Evolutionary conservation across 345 rosid species (phyloP), one percentile per base, ranked within the genome.

Genomic region (Physaria fendleri): DNA sequence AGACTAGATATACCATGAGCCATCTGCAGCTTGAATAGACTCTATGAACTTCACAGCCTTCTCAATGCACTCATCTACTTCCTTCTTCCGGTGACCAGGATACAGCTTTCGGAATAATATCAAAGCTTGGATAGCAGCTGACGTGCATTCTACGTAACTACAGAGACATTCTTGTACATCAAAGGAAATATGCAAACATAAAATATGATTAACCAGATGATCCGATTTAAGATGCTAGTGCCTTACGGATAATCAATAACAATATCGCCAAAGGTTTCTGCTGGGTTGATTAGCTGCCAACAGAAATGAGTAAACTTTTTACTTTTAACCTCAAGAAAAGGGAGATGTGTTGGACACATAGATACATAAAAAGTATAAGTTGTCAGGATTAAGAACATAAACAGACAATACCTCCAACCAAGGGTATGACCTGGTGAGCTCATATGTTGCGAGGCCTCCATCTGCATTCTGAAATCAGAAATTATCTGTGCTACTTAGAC

Each of bases 181-280:
- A 66, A 59, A 41, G 27, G n/a, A 56, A 23, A 56, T 23, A 13
- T 18, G 20, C 18, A 37, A 63, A 45, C 44, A 52, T 24, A 38
- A 32, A 35, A 25, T 39, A 28, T 2, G 1, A 56, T 33, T 23
- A 11, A 49, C 10, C 14, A 50, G 52, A 6, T 13, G 16, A 66
- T 69, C 11, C 12, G 62, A 34, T 41, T 50, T 28, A 62, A 23
- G 49, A 13, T 68, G 45, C 53, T 47, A 35, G 70, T 24, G 68
- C 59, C 99, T 85, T 85, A 89, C 97, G 91, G 86, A 56, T 93
- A 93, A 72, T 93, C 97, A 38, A 93, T 87, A 30, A 93, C 93
- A 21, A 93, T 89, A 74, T 93, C 99, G 15, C 97, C 99, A 79
- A 93, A 93, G 30, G 99, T 89, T 81, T 93, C 99, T 10, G 99